These are phyloP conservation scores for Klebsormidium nitens DNA, from an alignment of 139 green algal genomes.

Conservation along the genomic window DNA sequence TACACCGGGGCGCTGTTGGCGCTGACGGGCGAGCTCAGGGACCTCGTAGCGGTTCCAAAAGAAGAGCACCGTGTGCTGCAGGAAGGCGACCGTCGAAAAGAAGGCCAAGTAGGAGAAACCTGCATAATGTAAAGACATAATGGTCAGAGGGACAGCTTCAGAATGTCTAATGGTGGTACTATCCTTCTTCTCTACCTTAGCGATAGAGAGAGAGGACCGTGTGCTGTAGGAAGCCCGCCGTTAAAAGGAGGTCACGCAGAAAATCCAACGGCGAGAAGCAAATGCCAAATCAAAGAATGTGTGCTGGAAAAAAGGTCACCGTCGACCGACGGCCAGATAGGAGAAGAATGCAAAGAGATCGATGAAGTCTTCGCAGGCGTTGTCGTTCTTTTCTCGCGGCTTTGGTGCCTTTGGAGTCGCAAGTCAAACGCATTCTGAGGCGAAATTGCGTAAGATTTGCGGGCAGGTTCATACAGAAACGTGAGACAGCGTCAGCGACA, in stretches of 20 bases:
- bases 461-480: no score
- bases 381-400: no score
- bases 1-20: no score
- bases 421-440: no score
- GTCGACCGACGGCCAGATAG: no score
- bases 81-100: constrained; percentile 36
- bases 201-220: neutral
- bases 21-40: no score
- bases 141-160: neutral
- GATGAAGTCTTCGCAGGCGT: no score
- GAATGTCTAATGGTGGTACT: neutral
- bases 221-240: neutral
- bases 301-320: neutral
- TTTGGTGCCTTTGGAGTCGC: no score
- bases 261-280: neutral
- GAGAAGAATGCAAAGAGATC: no score
- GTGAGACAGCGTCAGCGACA: no score
- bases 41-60: constrained; percentile 42
- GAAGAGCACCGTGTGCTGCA: constrained; percentile 37
- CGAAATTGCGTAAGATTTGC: no score
- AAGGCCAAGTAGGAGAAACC: constrained; percentile 40
- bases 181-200: constrained; percentile 2
- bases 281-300: neutral
- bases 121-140: constrained; percentile 14
- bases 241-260: neutral